phyloP scores from a whole-genome alignment of 2,329 filamentous ascomycete genomes.

The Paraphoma sp. region DNA sequence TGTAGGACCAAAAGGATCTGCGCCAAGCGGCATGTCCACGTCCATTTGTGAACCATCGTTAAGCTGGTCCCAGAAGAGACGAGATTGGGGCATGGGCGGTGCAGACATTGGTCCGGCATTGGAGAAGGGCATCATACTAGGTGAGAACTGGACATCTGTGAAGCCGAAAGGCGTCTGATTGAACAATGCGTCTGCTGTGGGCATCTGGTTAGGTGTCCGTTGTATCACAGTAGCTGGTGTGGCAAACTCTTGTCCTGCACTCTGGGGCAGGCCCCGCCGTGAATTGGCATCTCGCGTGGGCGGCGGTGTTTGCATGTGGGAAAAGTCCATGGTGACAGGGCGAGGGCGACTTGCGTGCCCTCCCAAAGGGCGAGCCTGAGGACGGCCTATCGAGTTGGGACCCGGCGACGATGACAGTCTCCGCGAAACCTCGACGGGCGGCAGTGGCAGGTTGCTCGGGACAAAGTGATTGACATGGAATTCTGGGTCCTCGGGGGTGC shows the following conservation, averaged over 20 bases:
- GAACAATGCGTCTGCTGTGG: constrained; percentile 35
- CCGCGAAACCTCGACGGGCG: constrained; percentile 66
- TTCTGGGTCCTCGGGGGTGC: constrained; percentile 48
- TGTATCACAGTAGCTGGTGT: constrained; percentile 51
- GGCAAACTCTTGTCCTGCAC: constrained; percentile 29
- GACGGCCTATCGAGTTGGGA: constrained; percentile 36
- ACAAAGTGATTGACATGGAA: constrained; percentile 70
- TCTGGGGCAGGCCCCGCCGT: constrained; percentile 52
- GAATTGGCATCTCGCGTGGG: constrained; percentile 64
- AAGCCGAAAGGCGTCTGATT: constrained; percentile 55
- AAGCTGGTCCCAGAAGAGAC: constrained; percentile 46
- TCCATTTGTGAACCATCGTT: constrained; percentile 43
- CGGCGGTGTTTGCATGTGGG: constrained; percentile 67
- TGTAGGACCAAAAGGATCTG: constrained; percentile 45
- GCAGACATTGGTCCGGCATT: constrained; percentile 61
- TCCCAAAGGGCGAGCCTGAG: constrained; percentile 11
- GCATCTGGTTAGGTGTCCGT: constrained; percentile 45
- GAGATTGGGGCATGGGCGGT: constrained; percentile 62
- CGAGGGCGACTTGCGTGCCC: constrained; percentile 24
- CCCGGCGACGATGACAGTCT: constrained; percentile 66
- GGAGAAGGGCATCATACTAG: constrained; percentile 62
- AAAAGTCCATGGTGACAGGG: constrained; percentile 47
- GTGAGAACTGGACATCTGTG: constrained; percentile 63
- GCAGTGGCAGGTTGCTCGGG: constrained; percentile 61
- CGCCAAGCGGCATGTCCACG: constrained; percentile 38